Percentiles rank a stretch among this genome's conserved stretches.
Evolutionary conservation across 2,329 filamentous ascomycete species (phyloP).

Genomic region (Akanthomyces dipterigenus): DNA sequence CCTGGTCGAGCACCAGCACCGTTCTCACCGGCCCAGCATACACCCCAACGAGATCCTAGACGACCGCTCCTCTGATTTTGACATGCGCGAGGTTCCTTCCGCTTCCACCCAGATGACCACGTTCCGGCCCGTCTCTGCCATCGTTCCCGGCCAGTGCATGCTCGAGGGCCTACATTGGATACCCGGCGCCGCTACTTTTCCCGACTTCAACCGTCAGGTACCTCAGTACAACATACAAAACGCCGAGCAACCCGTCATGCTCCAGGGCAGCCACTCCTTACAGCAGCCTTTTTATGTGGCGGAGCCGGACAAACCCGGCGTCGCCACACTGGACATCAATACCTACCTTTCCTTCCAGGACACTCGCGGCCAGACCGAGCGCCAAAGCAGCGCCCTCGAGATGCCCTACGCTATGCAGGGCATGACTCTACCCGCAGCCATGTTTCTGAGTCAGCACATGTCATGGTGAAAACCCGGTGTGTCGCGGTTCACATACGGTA

Average conservation of each 20-base stretch:
- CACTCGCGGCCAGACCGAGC: slow-evolving; percentile 41
- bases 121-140: slow-evolving; percentile 42
- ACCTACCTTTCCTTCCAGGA: slow-evolving; percentile 46
- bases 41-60: slow-evolving; percentile 47
- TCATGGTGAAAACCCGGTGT: background rate
- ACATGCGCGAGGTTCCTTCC: slow-evolving; percentile 50
- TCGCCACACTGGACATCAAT: slow-evolving; percentile 54
- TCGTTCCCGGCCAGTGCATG: slow-evolving; percentile 31
- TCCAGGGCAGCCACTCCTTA: slow-evolving; percentile 42
- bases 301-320: slow-evolving; percentile 54
- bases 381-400: slow-evolving; percentile 33
- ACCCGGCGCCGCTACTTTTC: slow-evolving; percentile 48
- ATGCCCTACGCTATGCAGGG: slow-evolving; percentile 43
- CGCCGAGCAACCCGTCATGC: slow-evolving; percentile 28
- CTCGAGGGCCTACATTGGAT: slow-evolving; percentile 31
- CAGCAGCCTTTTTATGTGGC: slow-evolving; percentile 50
- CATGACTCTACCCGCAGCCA: slow-evolving; percentile 28
- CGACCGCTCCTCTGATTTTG: slow-evolving; percentile 50
- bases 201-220: slow-evolving; percentile 46
- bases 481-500: background rate
- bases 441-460: background rate
- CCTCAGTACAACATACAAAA: slow-evolving; percentile 35
- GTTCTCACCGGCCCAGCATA: slow-evolving; percentile 53
- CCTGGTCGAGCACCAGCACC: slow-evolving; percentile 60
- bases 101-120: slow-evolving; percentile 48